These are phyloP conservation scores for Antitrichia curtipendula DNA, from an alignment of 225 moss, liverwort and hornwort species.

Conservation along the genomic window DNA sequence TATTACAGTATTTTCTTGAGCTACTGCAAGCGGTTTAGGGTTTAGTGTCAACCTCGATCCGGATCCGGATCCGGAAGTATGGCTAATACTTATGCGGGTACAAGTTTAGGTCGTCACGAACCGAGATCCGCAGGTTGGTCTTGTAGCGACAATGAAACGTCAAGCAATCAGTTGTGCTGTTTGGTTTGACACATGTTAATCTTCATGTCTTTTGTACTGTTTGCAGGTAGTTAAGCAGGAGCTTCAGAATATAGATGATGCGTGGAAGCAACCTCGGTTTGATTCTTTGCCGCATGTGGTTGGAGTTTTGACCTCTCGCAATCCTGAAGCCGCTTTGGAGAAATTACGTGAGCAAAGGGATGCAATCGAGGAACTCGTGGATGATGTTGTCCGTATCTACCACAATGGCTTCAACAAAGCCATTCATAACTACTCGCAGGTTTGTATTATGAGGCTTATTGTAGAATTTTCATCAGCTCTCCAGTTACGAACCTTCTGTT, in stretches of 20 bases:
- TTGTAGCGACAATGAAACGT: not conserved
- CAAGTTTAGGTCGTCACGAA: not conserved
- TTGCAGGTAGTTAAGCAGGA: conserved; percentile 78
- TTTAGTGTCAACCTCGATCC: not conserved
- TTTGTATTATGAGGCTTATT: not conserved
- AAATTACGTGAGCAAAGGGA: conserved; percentile 83
- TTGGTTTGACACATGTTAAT: not conserved
- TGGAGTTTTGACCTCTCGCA: conserved; percentile 74
- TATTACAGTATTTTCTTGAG: not conserved
- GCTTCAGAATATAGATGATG: conserved; percentile 85
- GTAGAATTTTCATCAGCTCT: not conserved
- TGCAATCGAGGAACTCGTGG: conserved; percentile 93
- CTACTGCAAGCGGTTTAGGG: not conserved
- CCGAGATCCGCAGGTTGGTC: not conserved
- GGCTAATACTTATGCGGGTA: not conserved
- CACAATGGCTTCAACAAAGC: conserved; percentile 98
- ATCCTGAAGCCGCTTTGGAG: conserved; percentile 75
- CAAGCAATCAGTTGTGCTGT: not conserved
- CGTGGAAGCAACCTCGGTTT: conserved; percentile 95
- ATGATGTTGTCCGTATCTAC: conserved; percentile 94
- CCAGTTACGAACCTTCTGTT: not conserved
- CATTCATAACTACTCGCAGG: conserved; percentile 63
- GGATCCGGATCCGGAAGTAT: not conserved
- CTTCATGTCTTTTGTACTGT: not conserved
- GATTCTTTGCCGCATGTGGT: conserved; percentile 97